Evolutionary conservation across 1,284 basidiomycete genomes (phyloP), one percentile per base, ranked within the genome.

Genomic region (Fomes fomentarius): DNA sequence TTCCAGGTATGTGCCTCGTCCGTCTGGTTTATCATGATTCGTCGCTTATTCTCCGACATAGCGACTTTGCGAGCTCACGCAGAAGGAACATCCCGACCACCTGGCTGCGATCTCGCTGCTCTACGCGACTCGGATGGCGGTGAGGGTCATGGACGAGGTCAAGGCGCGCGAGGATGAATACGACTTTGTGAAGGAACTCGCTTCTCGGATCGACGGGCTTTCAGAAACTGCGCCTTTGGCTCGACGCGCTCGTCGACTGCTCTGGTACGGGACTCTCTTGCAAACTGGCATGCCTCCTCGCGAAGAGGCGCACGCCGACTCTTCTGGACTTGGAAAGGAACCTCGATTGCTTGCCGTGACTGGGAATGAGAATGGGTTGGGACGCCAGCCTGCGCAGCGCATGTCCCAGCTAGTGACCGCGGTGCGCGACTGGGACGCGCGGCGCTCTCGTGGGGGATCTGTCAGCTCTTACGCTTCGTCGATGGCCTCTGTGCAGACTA

Each of bases 101-200:
- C 65, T 88, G 22, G 71, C 84, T 0, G 84, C 87, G 0, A 75
- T 89, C 38, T 84, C 84, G 1, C 76, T 94, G 21, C 74, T 88
- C 24, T 81, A 85, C 53, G 81, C 83, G 4, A 86, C 84, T 7
- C 84, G 90, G 52, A 73, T 84, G 57, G 80, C 88, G 31, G 83
- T 94, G 47, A 79, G 82, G 22, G 85, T 88, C 1, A 81, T 96
- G 71, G 84, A 86, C 46, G 91, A 93, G 60, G 90, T 94, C 57
- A 94, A 94, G 68, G 72, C 80, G 4, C 81, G 90, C 17, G 93
- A 95, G 70, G 91, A 93, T 53, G 91, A 94, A 59, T 92, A 93
- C 66, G 81, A 86, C 22, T 72, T 84, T 42, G 75, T 91, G 28
- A 88, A 89, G 66, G 70, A 76, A n/a, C 74, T 93, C 15, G 73